Evolutionary conservation across 139 green algal species (phyloP).

Genomic region (Chlorella sp.): DNA sequence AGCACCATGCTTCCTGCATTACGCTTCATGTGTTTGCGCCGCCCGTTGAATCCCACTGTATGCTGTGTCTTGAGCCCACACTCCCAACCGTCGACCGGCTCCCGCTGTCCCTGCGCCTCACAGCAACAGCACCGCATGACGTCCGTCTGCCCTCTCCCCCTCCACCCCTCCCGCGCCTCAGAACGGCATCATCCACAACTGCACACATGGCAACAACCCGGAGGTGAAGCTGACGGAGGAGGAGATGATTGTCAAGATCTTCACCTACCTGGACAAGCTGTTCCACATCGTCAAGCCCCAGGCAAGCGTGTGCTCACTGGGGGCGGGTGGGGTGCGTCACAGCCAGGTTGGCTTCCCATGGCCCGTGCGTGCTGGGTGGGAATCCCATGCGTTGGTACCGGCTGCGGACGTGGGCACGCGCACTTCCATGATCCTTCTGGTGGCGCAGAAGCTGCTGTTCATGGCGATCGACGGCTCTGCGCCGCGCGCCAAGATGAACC

Average conservation of each 20-base stretch:
- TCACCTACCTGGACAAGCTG: constrained; percentile 93
- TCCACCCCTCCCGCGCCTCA: constrained; percentile 32
- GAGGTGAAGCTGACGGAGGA: constrained; percentile 83
- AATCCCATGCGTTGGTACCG: too few species aligned
- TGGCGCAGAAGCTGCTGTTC: constrained; percentile 83
- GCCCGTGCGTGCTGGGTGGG: too few species aligned
- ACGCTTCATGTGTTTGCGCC: too few species aligned
- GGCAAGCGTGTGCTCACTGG: background rate
- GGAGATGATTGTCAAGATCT: constrained; percentile 93
- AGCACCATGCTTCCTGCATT: too few species aligned
- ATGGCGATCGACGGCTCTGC: constrained; percentile 96
- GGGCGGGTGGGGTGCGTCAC: too few species aligned
- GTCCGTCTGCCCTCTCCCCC: background rate
- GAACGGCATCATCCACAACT: constrained; percentile 98
- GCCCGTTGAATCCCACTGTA: too few species aligned
- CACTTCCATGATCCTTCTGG: background rate
- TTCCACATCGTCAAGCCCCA: constrained; percentile 88
- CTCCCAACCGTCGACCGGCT: too few species aligned
- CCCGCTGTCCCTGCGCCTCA: too few species aligned
- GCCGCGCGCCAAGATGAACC: constrained; percentile 97
- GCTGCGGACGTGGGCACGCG: too few species aligned
- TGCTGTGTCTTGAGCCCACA: too few species aligned
- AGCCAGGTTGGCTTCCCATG: background rate
- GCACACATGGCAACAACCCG: constrained; percentile 90
- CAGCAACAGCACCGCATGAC: too few species aligned